phyloP scores from a whole-genome alignment of 352 stramenopile genomes.

The Globisporangium paddicum region DNA sequence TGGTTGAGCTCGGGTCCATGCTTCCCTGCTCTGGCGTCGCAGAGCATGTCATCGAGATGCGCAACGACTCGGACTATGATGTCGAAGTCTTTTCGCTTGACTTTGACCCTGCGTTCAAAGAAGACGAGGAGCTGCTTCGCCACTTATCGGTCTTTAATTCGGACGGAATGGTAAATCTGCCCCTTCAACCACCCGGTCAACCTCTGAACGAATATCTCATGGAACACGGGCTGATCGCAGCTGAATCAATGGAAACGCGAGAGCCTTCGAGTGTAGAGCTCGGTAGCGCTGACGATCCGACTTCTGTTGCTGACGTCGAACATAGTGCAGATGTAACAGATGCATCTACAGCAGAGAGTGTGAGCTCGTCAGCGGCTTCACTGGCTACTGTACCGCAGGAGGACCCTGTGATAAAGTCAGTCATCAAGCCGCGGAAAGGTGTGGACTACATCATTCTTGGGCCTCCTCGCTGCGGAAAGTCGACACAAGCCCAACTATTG shows the following conservation, averaged over 20 bases:
- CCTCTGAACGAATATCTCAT: conserved; percentile 51
- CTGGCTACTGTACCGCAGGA: background rate
- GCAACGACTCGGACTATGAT: conserved; percentile 85
- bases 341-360: background rate
- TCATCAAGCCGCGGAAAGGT: conserved; percentile 24
- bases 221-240: conserved; percentile 31
- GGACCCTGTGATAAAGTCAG: background rate
- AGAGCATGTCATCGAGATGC: conserved; percentile 63
- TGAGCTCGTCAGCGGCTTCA: background rate
- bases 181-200: conserved; percentile 64
- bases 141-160: conserved; percentile 47
- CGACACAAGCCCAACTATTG: conserved; percentile 71
- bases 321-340: background rate
- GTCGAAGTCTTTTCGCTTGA: conserved; percentile 92
- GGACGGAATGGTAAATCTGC: conserved; percentile 68
- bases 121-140: conserved; percentile 84
- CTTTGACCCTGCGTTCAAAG: conserved; percentile 77
- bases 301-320: background rate
- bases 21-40: conserved; percentile 60
- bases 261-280: background rate
- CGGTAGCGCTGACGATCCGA: background rate
- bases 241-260: background rate
- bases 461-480: conserved; percentile 69
- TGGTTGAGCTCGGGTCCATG: conserved; percentile 85
- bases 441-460: conserved; percentile 84